Base-by-base conservation (phyloP, 2,329 filamentous ascomycete species). In the Colletotrichum lupini region DNA sequence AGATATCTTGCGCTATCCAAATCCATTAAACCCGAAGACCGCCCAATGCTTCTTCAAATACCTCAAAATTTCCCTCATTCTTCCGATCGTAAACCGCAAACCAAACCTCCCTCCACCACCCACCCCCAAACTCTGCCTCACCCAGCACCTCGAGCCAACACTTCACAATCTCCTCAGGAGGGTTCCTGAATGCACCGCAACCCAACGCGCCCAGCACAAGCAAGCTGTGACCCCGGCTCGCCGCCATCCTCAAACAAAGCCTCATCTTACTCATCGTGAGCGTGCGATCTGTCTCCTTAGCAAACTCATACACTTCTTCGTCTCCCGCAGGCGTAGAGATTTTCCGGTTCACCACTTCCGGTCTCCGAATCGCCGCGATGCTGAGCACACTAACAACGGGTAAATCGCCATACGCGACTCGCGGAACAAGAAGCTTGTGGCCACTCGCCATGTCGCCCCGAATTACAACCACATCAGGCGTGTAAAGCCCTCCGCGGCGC, bases 201-300 rank as follows among this genome's bases (percentile, higher is more conserved):
- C 92, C 92, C 62, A 94, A 78, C 0, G 92, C 92, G 0, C 92
- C 92, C 1, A 95, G 84, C 5, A 94, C 89, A 9, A 94, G 81
- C 75, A 87, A 84, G 26, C 86, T 83, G 77, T 93, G 91, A 1
- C 85, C 85, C 32, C 88, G 84, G 5, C 78, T 78, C n/a, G 87
- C 91, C 2, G 91, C 90, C 68, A 91, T 87, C 5, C 92, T 85
- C 64, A 94, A 80, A 22, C 87, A 85, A 22, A 92, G 78, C 26
- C 91, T 83, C 84, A 94, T 93, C 80, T 93, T 93, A 57, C 86
- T 82, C 80, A 89, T 90, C 76, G 88, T 92, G 52, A 89, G 75
- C 0, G 86, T 81, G n/a, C 88, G 83, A 72, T 90, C 88, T 1
- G 76, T 77, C 0, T 78, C 74, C 56, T 84, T 74, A 6, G 81